Base-by-base conservation (phyloP, 148 eudicot species). In the Amaranthus cruentus region DNA sequence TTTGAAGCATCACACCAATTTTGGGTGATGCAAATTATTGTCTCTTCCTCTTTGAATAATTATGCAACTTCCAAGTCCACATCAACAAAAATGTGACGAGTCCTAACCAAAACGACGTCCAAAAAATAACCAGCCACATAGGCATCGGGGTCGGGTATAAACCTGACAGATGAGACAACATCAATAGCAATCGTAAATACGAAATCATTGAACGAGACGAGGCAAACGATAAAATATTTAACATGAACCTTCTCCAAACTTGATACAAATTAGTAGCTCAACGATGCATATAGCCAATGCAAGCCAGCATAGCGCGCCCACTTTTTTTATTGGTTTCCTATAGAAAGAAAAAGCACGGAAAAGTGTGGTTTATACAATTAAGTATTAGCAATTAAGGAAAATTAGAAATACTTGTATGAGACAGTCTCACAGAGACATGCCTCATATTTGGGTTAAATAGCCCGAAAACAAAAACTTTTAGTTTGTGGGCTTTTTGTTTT, bases 291-390 rank as follows among this genome's bases (percentile, higher is more conserved):
- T 91, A 55, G 97, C 98, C 74, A 90, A 76, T 12, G 98, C 89
- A 59, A 95, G 96, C 98, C 98, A 95, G 70, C 97, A 91, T 79
- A 89, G 85, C 52, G 98, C 93, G 55, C 98, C 98, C 47, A 94
- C 93, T 78, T 95, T 91, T 74, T 91, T 95, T 61, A 85, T 83
- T 8, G 88, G 87, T 84, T 89, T 95, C 69, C 98, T 95, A 82
- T 18, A 6, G 28, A 7, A 46, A 62, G 73, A 75, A 13, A 15
- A 69, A 44, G 44, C 7, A 68, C 42, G 28, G 1, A n/a, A 28
- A 8, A 15, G 51, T 60, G 60, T 4, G 43, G 10, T 10, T 54
- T 54, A 56, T n/a, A 10, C 53, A 18, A 75, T 42, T 48, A 47
- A 15, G 15, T 18, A 21, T 15, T 51, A 28, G 38, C 38, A 0